These are phyloP conservation scores for Plasmodium inui DNA, from an alignment of 169 alveolate species.

Conservation along the genomic window DNA sequence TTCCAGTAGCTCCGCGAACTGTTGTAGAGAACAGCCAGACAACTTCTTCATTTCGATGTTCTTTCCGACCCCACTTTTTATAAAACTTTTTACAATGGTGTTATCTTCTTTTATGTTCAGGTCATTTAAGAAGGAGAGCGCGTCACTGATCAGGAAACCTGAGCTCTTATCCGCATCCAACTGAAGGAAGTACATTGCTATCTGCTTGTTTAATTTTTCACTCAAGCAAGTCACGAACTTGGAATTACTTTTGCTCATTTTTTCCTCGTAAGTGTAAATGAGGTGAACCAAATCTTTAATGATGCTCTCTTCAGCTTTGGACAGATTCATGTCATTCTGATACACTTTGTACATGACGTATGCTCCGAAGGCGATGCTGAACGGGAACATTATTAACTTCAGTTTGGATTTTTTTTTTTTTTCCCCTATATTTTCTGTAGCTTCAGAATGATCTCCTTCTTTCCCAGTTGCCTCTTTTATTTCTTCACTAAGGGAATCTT, in stretches of 20 bases:
- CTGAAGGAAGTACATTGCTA: conserved; percentile 74
- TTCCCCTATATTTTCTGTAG: background rate
- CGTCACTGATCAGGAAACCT: conserved; percentile 65
- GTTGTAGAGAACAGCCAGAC: conserved; percentile 73
- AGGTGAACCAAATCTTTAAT: conserved; percentile 36
- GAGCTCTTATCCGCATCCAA: conserved; percentile 60
- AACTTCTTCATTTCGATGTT: conserved; percentile 34
- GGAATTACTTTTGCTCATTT: conserved; percentile 41
- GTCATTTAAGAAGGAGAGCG: conserved; percentile 41
- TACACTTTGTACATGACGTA: conserved; percentile 61
- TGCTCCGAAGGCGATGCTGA: background rate
- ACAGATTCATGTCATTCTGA: conserved; percentile 53
- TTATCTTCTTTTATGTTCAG: conserved; percentile 62
- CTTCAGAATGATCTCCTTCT: background rate
- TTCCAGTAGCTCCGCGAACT: conserved; percentile 65
- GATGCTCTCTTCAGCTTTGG: conserved; percentile 72
- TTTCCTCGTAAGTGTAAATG: conserved; percentile 52
- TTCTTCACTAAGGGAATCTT: background rate
- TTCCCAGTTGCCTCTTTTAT: background rate
- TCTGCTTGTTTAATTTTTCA: conserved; percentile 50
- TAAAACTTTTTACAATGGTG: conserved; percentile 55
- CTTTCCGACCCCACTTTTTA: conserved; percentile 61
- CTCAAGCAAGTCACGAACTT: conserved; percentile 54
- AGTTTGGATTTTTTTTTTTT: conserved; percentile 44
- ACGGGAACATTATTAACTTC: conserved; percentile 4